Percentiles rank a stretch among this genome's conserved stretches.
Conservation (phyloP, 306 rosid genomes). For the Alnus glutinosa region DNA sequence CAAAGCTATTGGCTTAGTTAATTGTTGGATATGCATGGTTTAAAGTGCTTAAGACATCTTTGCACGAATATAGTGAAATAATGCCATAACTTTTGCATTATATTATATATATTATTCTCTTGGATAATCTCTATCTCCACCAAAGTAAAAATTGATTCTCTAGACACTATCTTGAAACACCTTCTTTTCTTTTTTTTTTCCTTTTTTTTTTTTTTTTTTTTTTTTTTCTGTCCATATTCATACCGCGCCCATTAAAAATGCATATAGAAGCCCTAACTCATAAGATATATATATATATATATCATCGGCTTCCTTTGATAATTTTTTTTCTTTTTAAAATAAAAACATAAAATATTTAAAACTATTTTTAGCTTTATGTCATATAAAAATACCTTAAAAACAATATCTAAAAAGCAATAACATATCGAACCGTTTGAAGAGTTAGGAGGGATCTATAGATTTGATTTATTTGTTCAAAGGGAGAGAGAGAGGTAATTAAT, state of each 20-base stretch:
- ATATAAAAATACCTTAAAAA: no score
- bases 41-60: slow-evolving; percentile 21
- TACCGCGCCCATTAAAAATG: not conserved
- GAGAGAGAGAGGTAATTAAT: no score
- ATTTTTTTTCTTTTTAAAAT: no score
- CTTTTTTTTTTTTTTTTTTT: not conserved
- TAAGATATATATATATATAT: not conserved
- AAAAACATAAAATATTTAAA: no score
- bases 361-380: no score
- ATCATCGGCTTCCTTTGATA: not conserved
- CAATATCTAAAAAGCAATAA: no score
- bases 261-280: not conserved
- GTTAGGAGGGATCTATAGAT: no score
- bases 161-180: not conserved
- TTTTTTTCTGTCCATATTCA: no score
- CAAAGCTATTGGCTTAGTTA: slow-evolving; percentile 36
- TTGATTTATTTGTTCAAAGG: no score
- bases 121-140: slow-evolving; percentile 32
- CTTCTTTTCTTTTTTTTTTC: not conserved
- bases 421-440: no score
- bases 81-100: not conserved
- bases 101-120: not conserved
- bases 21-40: slow-evolving; percentile 33
- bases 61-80: slow-evolving; percentile 13
- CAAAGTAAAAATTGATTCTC: slow-evolving; percentile 16